Evolutionary conservation across 805 yeast genomes (phyloP), one percentile per base, ranked within the genome.

Genomic region (Candida xiaguanensis): DNA sequence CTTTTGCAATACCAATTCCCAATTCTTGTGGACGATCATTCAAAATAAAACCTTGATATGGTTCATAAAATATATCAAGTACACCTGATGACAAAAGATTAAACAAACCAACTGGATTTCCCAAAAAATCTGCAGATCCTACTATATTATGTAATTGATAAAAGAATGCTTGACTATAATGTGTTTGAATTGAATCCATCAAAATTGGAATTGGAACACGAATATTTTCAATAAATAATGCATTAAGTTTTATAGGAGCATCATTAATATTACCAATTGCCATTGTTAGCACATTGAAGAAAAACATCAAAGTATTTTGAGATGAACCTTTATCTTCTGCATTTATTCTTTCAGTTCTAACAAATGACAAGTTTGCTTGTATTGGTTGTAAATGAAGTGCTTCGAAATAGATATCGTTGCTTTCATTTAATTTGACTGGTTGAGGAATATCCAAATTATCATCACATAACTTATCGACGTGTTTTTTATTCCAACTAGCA

Each of bases 31-130:
- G 99, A 27, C 97, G 69, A 59, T 93, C 99, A 46, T 85, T 91
- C 77, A 93, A 78, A 35, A 91, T 78, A 50, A 87, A 86, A 0
- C 99, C 99, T 56, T 89, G 93, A 53, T 91, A 93, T 3, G 99
- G 99, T 56, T 91, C 98, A 56, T 93, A 93, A 59, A 93, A 93
- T 14, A 93, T 84, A 59, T 93, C 99, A 77, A 89, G 76, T 8
- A 93, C 93, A 38, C 99, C 99, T 0, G 97, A 88, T 41, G 95
- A 82, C 41, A 93, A 70, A 49, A 89, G 90, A 58, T 87, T 93
- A 67, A 93, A 93, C 45, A 93, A 67, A 1, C 99, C 99, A 20
- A 95, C 98, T 0, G 99, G 99, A 49, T 95, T 93, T 16, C 99
- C 99, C 36, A 93, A 65, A 49, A 93, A 78, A 61, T 95, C 99